phyloP scores from a whole-genome alignment of 2,329 filamentous ascomycete genomes.

The Phaeoacremonium minimum region DNA sequence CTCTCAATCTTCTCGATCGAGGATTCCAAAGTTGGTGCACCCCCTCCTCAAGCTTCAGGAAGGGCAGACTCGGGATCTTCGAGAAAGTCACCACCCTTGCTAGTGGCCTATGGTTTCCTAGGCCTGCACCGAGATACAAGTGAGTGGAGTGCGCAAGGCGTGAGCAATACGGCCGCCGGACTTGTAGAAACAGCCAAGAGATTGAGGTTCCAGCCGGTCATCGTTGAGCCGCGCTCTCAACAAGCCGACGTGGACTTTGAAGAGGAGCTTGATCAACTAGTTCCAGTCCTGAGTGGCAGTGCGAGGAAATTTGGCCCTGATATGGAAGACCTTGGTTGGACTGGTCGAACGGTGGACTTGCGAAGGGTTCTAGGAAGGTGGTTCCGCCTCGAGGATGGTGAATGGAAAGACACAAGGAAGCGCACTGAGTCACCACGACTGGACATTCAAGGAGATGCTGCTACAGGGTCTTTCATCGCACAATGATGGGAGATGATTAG shows the following conservation, averaged over 20 bases:
- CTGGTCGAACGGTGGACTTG: constrained; percentile 53
- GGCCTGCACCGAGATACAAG: constrained; percentile 62
- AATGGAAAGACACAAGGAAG: constrained; percentile 20
- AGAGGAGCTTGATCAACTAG: constrained; percentile 40
- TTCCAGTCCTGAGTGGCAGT: constrained; percentile 60
- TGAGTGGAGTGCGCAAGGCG: constrained; percentile 72
- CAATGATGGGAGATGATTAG: too few relatives aligned
- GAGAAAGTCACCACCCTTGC: constrained; percentile 26
- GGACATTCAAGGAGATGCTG: too few relatives aligned
- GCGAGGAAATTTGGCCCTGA: constrained; percentile 33
- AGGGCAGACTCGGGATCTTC: not conserved
- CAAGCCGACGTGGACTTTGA: constrained; percentile 20
- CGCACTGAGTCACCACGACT: too few relatives aligned
- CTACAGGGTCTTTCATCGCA: too few relatives aligned
- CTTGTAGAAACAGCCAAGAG: constrained; percentile 57
- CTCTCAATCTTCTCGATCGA: constrained; percentile 51
- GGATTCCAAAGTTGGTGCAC: constrained; percentile 29
- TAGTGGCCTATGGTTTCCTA: constrained; percentile 64
- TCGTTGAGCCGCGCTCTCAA: constrained; percentile 35
- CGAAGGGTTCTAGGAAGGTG: constrained; percentile 58
- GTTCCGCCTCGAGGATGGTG: constrained; percentile 50
- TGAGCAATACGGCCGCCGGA: constrained; percentile 57
- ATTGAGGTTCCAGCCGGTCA: constrained; percentile 34
- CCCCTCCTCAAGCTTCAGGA: constrained; percentile 19
- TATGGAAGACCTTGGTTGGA: constrained; percentile 48